Percentiles rank a stretch among this genome's conserved stretches.
phyloP scores from a whole-genome alignment of 1,139 yeast species.

The Lodderomyces theae region DNA sequence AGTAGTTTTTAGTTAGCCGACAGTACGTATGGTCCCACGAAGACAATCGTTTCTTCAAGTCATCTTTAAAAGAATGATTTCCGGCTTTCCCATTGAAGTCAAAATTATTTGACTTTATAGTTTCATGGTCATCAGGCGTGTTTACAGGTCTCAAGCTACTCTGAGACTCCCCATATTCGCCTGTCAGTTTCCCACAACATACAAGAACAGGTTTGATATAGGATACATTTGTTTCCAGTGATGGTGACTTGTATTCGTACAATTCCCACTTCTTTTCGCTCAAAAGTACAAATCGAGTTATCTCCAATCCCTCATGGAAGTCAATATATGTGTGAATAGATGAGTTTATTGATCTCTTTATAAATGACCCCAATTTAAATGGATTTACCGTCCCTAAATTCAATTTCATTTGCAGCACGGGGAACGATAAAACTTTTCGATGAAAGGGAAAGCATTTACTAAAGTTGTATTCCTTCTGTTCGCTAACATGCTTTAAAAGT shows the following conservation, averaged over 20 bases:
- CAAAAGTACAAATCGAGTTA: slow-evolving; percentile 61
- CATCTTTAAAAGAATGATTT: slow-evolving; percentile 16
- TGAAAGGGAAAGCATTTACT: slow-evolving; percentile 82
- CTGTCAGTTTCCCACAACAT: slow-evolving; percentile 67
- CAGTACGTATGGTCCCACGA: slow-evolving; percentile 70
- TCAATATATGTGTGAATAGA: slow-evolving; percentile 52
- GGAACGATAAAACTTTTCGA: slow-evolving; percentile 61
- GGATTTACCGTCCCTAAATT: slow-evolving; percentile 30
- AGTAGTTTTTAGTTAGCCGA: slow-evolving; percentile 55
- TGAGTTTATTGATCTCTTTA: slow-evolving; percentile 54
- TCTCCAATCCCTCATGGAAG: slow-evolving; percentile 38
- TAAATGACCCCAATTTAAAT: slow-evolving; percentile 31
- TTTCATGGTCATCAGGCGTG: slow-evolving; percentile 17
- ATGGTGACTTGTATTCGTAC: slow-evolving; percentile 40
- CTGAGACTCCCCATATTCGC: slow-evolving; percentile 58
- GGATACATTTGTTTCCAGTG: slow-evolving; percentile 12
- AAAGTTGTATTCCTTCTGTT: slow-evolving; percentile 60
- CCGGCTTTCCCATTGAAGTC: slow-evolving; percentile 10
- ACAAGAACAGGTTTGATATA: slow-evolving; percentile 50
- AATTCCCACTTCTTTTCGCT: slow-evolving; percentile 73
- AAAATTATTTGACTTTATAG: slow-evolving; percentile 35
- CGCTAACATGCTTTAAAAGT: slow-evolving; percentile 28
- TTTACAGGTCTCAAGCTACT: slow-evolving; percentile 26
- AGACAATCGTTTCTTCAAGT: slow-evolving; percentile 27
- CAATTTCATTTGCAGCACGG: slow-evolving; percentile 58